Conservation (phyloP, 345 rosid genomes). For the Brassica carinata region DNA sequence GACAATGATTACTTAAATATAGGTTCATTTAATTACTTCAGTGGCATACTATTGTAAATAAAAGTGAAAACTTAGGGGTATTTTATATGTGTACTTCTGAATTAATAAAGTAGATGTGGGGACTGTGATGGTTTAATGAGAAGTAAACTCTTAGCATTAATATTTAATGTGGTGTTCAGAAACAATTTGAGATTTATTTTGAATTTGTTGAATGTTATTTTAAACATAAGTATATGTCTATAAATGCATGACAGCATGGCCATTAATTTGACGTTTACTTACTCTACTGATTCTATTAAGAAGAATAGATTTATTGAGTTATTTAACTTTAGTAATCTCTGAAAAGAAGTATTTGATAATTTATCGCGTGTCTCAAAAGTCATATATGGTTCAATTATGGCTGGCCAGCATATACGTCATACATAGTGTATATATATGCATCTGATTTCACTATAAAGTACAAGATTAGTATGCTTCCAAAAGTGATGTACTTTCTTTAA, state of each 20-base stretch:
- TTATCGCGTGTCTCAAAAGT: background rate
- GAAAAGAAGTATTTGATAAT: background rate
- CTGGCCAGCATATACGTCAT: background rate
- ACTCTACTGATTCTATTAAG: background rate
- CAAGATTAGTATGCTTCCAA: background rate
- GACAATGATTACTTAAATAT: no score
- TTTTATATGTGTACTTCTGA: no score
- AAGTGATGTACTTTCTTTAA: background rate
- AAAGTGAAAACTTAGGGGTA: no score
- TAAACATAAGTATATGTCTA: background rate
- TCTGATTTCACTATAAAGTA: background rate
- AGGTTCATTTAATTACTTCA: no score
- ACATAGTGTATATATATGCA: background rate
- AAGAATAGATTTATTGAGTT: background rate
- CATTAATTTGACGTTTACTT: slow-evolving; percentile 22
- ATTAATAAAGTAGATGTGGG: no score
- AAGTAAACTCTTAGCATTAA: slow-evolving; percentile 35
- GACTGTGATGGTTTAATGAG: slow-evolving; percentile 39
- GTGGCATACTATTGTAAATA: no score
- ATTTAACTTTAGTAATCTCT: background rate
- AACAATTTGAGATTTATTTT: slow-evolving; percentile 5
- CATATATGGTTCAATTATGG: background rate
- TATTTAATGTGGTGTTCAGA: slow-evolving; percentile 27
- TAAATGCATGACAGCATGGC: slow-evolving; percentile 17
- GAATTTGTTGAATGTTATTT: background rate